A percentile compares a stretch with the other conserved stretches of the same genome.
phyloP scores from a whole-genome alignment of 768 basidiomycete genomes.

The Trametes gibbosa region DNA sequence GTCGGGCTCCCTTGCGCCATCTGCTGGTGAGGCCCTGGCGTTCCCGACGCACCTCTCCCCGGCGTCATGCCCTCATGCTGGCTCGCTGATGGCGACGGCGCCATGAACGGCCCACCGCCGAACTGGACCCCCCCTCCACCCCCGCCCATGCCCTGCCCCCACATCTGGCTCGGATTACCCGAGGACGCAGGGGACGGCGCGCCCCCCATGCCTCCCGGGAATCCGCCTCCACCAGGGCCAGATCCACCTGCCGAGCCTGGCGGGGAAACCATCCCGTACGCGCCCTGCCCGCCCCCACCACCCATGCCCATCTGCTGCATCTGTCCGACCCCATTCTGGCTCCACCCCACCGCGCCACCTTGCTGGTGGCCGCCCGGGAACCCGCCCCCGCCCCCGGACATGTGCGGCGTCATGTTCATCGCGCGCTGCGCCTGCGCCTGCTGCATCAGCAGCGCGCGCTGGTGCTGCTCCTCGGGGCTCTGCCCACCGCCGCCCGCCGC shows the following conservation, averaged over 20 bases:
- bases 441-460: conserved; percentile 36
- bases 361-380: conserved; percentile 26
- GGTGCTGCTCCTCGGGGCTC: conserved; percentile 34
- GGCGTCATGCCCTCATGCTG: conserved; percentile 26
- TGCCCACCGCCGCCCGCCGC: conserved; percentile 36
- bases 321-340: conserved; percentile 29
- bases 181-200: conserved; percentile 17
- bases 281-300: neutral
- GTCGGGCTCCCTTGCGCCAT: conserved; percentile 38
- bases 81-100: conserved; percentile 23
- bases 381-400: conserved; percentile 25
- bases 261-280: conserved; percentile 15
- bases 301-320: conserved; percentile 11
- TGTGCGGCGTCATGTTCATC: conserved; percentile 33
- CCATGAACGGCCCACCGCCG: conserved; percentile 21
- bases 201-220: neutral
- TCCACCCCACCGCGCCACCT: conserved; percentile 35
- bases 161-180: conserved; percentile 18
- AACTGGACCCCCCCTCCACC: conserved; percentile 2
- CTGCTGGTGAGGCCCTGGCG: conserved; percentile 42
- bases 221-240: neutral
- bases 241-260: conserved; percentile 13
- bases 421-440: conserved; percentile 30
- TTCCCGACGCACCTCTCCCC: conserved; percentile 48
- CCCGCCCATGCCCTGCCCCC: conserved; percentile 11